Percentiles rank a stretch among this genome's conserved stretches.
Conservation (phyloP, 2,329 filamentous ascomycete genomes). For the Colletotrichum theobromicola region DNA sequence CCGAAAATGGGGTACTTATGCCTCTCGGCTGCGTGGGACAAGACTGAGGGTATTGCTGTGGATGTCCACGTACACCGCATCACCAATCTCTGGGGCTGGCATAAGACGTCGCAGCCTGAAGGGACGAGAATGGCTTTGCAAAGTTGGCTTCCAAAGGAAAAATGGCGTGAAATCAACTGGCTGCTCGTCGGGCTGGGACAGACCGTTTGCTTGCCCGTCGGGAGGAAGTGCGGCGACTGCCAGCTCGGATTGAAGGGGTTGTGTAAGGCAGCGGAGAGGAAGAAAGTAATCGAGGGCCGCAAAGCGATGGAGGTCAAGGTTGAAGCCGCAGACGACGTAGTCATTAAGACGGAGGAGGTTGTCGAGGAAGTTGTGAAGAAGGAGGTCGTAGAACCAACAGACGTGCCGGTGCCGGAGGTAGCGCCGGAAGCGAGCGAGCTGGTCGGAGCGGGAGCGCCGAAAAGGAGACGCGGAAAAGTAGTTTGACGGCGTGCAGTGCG, state of each 20-base stretch:
- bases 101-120: slow-evolving; percentile 81
- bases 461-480: neutral
- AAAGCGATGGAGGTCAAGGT: slow-evolving; percentile 47
- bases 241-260: slow-evolving; percentile 77
- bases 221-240: slow-evolving; percentile 84
- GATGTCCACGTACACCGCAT: slow-evolving; percentile 96
- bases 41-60: slow-evolving; percentile 81
- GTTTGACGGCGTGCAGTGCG: neutral
- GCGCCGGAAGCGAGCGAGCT: neutral
- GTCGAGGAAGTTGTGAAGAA: slow-evolving; percentile 34
- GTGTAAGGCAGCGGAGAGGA: slow-evolving; percentile 74
- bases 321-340: slow-evolving; percentile 25
- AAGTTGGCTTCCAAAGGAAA: slow-evolving; percentile 81
- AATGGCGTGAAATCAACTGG: slow-evolving; percentile 92
- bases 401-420: neutral
- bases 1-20: slow-evolving; percentile 96
- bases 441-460: neutral
- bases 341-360: slow-evolving; percentile 25
- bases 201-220: slow-evolving; percentile 82
- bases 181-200: slow-evolving; percentile 89
- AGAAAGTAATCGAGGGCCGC: slow-evolving; percentile 63
- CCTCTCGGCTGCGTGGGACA: slow-evolving; percentile 73
- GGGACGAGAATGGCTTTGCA: slow-evolving; percentile 79
- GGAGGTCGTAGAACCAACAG: neutral
- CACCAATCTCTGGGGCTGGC: slow-evolving; percentile 93